Evolutionary conservation across 164 flowering plant species (phyloP).

Genomic region (Vitis riparia): DNA sequence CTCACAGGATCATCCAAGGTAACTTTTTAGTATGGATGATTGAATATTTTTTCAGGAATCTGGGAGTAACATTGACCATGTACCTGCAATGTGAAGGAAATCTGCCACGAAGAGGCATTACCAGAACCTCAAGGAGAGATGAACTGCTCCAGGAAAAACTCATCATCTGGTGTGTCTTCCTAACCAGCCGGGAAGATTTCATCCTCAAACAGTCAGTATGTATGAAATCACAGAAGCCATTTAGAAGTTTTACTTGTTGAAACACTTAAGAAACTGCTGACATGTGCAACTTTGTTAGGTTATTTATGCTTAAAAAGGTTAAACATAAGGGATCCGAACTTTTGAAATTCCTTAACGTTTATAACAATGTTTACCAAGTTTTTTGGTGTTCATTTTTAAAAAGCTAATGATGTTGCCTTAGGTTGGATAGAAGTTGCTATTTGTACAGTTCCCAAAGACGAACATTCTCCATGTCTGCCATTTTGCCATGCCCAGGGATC

Average conservation of each 20-base stretch:
- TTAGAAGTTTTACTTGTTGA: neutral
- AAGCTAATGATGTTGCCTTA: neutral
- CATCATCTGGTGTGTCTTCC: slow-evolving; percentile 22
- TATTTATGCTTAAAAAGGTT: slow-evolving; percentile 7
- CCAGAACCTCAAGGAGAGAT: slow-evolving; percentile 12
- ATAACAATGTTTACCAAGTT: neutral
- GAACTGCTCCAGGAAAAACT: slow-evolving; percentile 9
- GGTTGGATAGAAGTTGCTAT: neutral
- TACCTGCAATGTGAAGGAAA: slow-evolving; percentile 16
- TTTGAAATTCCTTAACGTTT: slow-evolving; percentile 10
- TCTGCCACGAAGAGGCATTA: slow-evolving; percentile 11
- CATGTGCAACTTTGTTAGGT: slow-evolving; percentile 4
- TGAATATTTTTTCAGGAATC: neutral
- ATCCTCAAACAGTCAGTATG: slow-evolving; percentile 4
- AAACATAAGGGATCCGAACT: slow-evolving; percentile 5
- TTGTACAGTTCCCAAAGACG: neutral
- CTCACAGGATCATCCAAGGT: slow-evolving; percentile 31
- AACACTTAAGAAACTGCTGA: slow-evolving; percentile 8
- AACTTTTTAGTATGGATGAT: slow-evolving; percentile 1
- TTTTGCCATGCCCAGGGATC: neutral
- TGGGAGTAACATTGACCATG: neutral
- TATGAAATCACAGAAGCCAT: neutral
- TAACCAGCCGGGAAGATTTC: neutral
- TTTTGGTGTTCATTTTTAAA: neutral
- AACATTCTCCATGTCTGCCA: too few relatives aligned